Evolutionary conservation across 129 eudicot species (phyloP), one percentile per base, ranked within the genome.

Genomic region (Escallonia herrerae): DNA sequence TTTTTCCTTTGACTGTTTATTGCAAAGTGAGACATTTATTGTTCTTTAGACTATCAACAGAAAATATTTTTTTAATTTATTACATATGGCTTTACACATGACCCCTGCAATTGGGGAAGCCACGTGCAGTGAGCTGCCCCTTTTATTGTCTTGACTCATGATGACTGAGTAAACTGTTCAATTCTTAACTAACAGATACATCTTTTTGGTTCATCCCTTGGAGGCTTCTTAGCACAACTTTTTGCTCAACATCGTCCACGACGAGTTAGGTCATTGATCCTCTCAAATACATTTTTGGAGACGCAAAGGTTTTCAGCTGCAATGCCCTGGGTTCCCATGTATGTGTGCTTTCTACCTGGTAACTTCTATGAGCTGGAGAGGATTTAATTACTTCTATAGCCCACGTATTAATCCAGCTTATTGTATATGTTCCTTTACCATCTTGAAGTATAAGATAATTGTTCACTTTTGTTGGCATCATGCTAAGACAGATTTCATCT

Each of bases 271-370:
- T 93, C 99, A 52, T 80, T 93, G 81, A 75, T 93, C 39, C 95
- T 93, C 65, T 93, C 99, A 43, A 93, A 93, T 74, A 77, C 99
- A 22, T 93, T 81, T 69, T 69, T 93, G 83, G 95, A 93, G 77
- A 93, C 95, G 43, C 67, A 69, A 72, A 77, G 73, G 72, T 93
- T 93, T 69, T 54, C 91, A 53, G 82, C 90, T 49, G 75, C 96
- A 65, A 89, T 93, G 99, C 99, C 99, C 56, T 93, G 99, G 99
- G 85, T 93, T 69, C 89, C 99, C 45, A 72, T 93, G 96, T 93
- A 93, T 71, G 96, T 86, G 33, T 46, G 60, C 44, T 55, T 66
- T 51, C 60, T 56, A 43, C 58, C 41, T 45, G 47, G 44, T 53
- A 41, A 15, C 7, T 55, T 40, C 33, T 37, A 40, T 40, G 22